phyloP scores from a whole-genome alignment of 2,329 filamentous ascomycete genomes.

The Exophiala sideris region DNA sequence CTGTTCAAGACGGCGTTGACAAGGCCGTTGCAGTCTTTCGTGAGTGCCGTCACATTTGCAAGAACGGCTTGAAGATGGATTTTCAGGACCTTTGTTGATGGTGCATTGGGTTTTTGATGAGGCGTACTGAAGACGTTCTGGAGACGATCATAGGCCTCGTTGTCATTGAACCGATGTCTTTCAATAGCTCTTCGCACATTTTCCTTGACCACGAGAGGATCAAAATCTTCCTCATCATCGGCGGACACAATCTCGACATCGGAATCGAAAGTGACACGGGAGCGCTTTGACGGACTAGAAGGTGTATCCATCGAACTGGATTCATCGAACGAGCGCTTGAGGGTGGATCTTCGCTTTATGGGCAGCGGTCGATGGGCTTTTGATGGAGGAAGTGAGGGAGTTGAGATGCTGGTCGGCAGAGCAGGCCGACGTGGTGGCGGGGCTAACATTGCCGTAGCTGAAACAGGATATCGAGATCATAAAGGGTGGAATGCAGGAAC shows the following conservation, averaged over 20 bases:
- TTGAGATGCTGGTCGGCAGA: constrained; percentile 17
- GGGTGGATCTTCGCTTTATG: constrained; percentile 20
- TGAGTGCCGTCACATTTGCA: constrained; percentile 54
- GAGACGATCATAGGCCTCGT: constrained; percentile 55
- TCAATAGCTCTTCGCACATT: constrained; percentile 59
- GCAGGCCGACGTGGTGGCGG: constrained; percentile 23
- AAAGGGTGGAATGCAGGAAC: background rate
- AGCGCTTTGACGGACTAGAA: constrained; percentile 39
- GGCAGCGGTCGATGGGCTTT: constrained; percentile 16
- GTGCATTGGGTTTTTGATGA: constrained; percentile 47
- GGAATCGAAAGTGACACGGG: constrained; percentile 43
- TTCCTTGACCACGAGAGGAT: constrained; percentile 51
- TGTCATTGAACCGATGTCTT: constrained; percentile 51
- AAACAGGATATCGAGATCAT: constrained; percentile 9
- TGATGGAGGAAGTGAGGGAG: constrained; percentile 8
- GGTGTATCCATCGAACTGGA: constrained; percentile 22
- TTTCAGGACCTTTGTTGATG: constrained; percentile 51
- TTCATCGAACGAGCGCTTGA: constrained; percentile 29
- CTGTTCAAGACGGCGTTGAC: constrained; percentile 58
- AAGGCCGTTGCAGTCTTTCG: constrained; percentile 55
- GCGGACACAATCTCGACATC: constrained; percentile 35
- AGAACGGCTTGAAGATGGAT: constrained; percentile 59
- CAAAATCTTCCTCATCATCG: constrained; percentile 28
- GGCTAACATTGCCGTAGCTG: constrained; percentile 22
- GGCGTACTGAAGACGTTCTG: constrained; percentile 51